phyloP scores from a whole-genome alignment of 2,329 filamentous ascomycete genomes.

The Claviceps humidiphila region DNA sequence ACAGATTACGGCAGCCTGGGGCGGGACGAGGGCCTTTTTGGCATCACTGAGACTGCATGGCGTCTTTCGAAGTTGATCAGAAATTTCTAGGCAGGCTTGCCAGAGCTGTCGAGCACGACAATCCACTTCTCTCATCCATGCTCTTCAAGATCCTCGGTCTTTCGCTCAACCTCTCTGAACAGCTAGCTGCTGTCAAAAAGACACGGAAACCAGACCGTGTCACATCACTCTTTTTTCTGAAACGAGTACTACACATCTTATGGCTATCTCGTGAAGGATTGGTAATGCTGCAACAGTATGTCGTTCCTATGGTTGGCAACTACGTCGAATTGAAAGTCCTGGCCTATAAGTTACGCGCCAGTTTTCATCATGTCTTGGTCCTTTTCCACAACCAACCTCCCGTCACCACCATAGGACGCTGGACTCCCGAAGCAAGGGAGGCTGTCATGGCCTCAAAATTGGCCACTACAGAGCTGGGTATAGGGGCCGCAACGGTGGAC shows the following conservation, averaged over 20 bases:
- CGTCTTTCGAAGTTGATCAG: conserved; percentile 92
- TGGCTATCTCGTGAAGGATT: conserved; percentile 91
- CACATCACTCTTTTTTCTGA: conserved; percentile 64
- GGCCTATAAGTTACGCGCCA: conserved; percentile 80
- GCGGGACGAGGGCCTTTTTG: not conserved
- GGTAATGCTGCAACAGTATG: conserved; percentile 73
- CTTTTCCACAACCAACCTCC: conserved; percentile 87
- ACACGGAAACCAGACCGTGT: conserved; percentile 69
- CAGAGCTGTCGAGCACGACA: conserved; percentile 62
- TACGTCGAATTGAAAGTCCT: conserved; percentile 79
- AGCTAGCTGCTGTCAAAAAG: conserved; percentile 71
- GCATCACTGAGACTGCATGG: conserved; percentile 45
- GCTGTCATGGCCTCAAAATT: conserved; percentile 17
- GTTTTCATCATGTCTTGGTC: conserved; percentile 93
- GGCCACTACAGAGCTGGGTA: conserved; percentile 31
- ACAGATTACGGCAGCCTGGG: not conserved
- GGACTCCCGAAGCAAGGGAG: conserved; percentile 31
- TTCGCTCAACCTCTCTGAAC: conserved; percentile 74
- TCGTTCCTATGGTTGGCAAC: conserved; percentile 70
- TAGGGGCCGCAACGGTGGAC: conserved; percentile 29
- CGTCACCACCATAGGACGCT: conserved; percentile 48
- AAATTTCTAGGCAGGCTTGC: conserved; percentile 90
- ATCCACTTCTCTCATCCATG: conserved; percentile 65
- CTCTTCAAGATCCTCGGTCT: conserved; percentile 86
- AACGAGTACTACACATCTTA: conserved; percentile 77